Conservation (phyloP, 2,329 filamentous ascomycete genomes). For the Myrmaecium sp. region DNA sequence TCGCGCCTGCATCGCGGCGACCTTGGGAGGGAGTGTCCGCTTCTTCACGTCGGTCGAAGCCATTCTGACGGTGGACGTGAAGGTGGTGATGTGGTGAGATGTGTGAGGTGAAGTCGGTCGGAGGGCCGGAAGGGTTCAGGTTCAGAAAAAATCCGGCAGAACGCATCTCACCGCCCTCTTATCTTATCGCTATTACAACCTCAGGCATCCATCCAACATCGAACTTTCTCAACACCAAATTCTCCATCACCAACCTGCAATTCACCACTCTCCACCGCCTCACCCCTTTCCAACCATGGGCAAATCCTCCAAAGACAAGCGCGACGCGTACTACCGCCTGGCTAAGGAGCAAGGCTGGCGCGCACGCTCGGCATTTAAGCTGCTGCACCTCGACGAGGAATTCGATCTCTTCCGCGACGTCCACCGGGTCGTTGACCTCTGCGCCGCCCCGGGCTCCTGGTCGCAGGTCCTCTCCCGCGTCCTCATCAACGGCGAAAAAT, state of each 20-base stretch:
- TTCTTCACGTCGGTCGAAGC: constrained; percentile 11
- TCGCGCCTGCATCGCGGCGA: constrained; percentile 21
- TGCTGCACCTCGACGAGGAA: constrained; percentile 89
- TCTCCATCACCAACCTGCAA: constrained; percentile 1
- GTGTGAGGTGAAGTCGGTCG: neutral
- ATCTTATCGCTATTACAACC: no score
- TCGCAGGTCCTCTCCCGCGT: constrained; percentile 90
- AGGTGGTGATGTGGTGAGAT: neutral
- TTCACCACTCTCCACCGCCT: constrained; percentile 1
- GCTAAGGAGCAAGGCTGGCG: constrained; percentile 99
- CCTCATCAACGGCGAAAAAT: constrained; percentile 82
- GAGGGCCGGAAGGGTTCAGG: neutral
- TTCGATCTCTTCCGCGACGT: constrained; percentile 88
- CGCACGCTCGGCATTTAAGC: constrained; percentile 88
- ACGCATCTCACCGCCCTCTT: constrained; percentile 1
- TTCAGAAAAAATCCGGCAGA: constrained; percentile 5
- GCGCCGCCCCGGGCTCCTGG: constrained; percentile 92
- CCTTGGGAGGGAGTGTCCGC: constrained; percentile 20
- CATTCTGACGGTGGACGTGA: constrained; percentile 8
- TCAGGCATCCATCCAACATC: no score
- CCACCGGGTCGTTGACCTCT: constrained; percentile 85
- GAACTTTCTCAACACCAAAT: constrained; percentile 2
- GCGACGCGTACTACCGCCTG: constrained; percentile 91
- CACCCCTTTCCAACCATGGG: constrained; percentile 42
- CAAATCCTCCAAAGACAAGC: constrained; percentile 97